Percentiles rank a stretch among this genome's conserved stretches.
Evolutionary conservation across 2,329 filamentous ascomycete species (phyloP).

Genomic region (Coleophoma crateriformis): DNA sequence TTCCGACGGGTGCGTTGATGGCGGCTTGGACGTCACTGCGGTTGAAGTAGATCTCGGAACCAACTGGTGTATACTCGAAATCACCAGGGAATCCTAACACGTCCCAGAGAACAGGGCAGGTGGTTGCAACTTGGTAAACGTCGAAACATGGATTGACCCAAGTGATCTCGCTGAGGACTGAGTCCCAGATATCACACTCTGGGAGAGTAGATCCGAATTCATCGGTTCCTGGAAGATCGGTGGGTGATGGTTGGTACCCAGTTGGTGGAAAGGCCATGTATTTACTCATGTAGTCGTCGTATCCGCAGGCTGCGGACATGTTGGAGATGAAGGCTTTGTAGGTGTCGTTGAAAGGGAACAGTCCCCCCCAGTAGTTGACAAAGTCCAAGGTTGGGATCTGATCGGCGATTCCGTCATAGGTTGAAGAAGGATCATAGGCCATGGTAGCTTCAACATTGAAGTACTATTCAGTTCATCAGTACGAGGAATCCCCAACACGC

Average conservation of each 20-base stretch:
- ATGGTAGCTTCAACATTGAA: conserved; percentile 64
- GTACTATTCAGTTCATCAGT: conserved; percentile 31
- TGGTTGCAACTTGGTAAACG: conserved; percentile 66
- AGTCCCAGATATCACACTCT: conserved; percentile 53
- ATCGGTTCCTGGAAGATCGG: conserved; percentile 35
- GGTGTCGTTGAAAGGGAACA: conserved; percentile 60
- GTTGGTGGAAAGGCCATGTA: conserved; percentile 66
- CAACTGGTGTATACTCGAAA: conserved; percentile 56
- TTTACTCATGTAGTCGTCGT: conserved; percentile 50
- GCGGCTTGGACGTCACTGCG: conserved; percentile 53
- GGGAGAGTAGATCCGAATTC: conserved; percentile 28
- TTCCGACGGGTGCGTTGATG: conserved; percentile 65
- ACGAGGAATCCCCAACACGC: too few relatives aligned
- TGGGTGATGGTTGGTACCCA: conserved; percentile 47
- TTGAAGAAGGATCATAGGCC: conserved; percentile 67
- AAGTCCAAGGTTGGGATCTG: conserved; percentile 49
- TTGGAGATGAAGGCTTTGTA: conserved; percentile 46
- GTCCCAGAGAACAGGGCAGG: conserved; percentile 66
- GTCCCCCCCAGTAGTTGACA: conserved; percentile 51
- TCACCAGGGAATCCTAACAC: conserved; percentile 65
- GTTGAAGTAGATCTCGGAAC: conserved; percentile 58
- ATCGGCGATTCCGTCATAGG: conserved; percentile 38
- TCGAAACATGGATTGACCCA: conserved; percentile 73
- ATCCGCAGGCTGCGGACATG: conserved; percentile 54
- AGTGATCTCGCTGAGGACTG: conserved; percentile 47